These are phyloP conservation scores for Hamiltosporidium magnivora DNA, from an alignment of 371 early-diverging fungal species.

Conservation along the genomic window DNA sequence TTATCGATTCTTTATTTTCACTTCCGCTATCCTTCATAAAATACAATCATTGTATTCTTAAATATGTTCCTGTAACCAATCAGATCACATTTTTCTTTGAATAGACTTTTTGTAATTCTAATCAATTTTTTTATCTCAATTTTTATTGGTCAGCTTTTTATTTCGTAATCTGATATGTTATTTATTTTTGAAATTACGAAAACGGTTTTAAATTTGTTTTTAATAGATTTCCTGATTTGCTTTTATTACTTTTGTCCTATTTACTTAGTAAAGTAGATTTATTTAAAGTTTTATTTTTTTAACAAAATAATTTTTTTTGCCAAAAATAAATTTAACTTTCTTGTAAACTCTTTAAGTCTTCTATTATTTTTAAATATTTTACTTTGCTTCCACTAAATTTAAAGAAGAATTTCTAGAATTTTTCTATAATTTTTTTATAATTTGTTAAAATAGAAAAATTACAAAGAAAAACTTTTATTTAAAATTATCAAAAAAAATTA, in stretches of 20 bases:
- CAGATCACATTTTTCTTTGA: not conserved
- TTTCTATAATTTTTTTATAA: too few species aligned
- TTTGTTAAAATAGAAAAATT: too few species aligned
- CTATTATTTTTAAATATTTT: not conserved
- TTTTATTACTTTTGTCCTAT: not conserved
- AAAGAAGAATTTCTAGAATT: not conserved
- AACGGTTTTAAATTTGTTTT: not conserved
- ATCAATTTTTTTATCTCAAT: not conserved
- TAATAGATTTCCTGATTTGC: not conserved
- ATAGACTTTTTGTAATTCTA: not conserved
- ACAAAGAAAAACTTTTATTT: too few species aligned
- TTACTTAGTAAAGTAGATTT: not conserved
- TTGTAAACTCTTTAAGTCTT: not conserved
- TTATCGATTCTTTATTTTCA: not conserved
- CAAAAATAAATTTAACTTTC: not conserved
- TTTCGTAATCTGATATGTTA: not conserved
- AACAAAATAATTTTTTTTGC: not conserved
- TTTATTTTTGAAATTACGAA: not conserved
- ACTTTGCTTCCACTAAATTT: not conserved
- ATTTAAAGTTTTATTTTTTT: not conserved
- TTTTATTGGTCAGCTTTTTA: not conserved
- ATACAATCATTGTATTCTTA: too few species aligned
- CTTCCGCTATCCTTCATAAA: not conserved
- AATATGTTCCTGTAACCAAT: not conserved
- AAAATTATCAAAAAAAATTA: too few species aligned